Base-by-base conservation (phyloP, 2,329 filamentous ascomycete genomes). In the Ambrosiella cleistominuta region DNA sequence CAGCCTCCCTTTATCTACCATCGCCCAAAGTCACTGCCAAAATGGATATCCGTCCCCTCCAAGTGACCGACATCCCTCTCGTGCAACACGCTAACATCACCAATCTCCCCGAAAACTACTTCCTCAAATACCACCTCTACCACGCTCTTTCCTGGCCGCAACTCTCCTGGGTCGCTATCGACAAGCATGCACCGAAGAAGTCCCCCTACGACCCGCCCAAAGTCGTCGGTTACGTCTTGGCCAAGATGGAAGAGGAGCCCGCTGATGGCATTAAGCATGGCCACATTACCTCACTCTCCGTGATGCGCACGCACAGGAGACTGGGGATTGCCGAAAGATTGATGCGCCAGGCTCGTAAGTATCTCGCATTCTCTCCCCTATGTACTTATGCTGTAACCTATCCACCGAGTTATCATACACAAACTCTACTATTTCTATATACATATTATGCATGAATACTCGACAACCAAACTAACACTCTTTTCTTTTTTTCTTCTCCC, bases 71-170 rank as follows among this genome's bases (percentile, higher is more conserved):
- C 72, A 86, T 94, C 64, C 88, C 88, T 64, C 83, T 93, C 68
- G 89, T 98, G 69, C 93, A 98, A 74, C 89, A 94, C 71, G 91
- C 91, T 68, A 97, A 98, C 76, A 90, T 98, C 69, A 95, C 94
- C 70, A 98, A 98, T 75, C 80, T 98, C 57, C 93, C 93, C 63
- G 93, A 98, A 73, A 98, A 98, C 78, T 98, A 98, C 80, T 97
- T 97, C 71, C 87, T 95, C 73, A 98, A 98, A 79, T 98, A 98
- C 79, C 98, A 98, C 76, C 83, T 98, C 67, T 98, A 98, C 80
- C 93, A 98, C 73, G 90, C 91, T 13, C 82, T 97, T 64, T 95
- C 89, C 65, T 98, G 93, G 93, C 93, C 93, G 51, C 91, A 97
- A 73, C 82, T 98, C 63, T 91, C 85, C 72, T 97, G 90, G 72